Evolutionary conservation across 345 rosid genomes (phyloP).

Genomic region (Aquilaria malaccensis): DNA sequence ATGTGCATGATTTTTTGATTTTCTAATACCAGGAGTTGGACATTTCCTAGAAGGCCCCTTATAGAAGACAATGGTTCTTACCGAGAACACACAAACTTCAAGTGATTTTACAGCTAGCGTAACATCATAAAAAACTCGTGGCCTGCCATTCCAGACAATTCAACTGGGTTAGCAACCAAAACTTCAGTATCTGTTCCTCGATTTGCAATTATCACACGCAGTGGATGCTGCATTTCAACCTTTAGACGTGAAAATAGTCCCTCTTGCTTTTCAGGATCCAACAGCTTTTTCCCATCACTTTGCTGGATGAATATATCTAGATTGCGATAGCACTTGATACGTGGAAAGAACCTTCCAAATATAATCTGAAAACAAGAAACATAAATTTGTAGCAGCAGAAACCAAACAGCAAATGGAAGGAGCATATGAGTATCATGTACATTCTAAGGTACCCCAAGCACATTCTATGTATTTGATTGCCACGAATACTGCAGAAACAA

Average conservation of each 20-base stretch:
- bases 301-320: slow-evolving; percentile 77
- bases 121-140: slow-evolving; percentile 77
- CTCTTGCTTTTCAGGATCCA: slow-evolving; percentile 55
- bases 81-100: slow-evolving; percentile 78
- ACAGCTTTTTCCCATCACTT: slow-evolving; percentile 63
- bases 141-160: slow-evolving; percentile 80
- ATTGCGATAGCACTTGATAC: slow-evolving; percentile 43
- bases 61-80: slow-evolving; percentile 19
- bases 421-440: background rate
- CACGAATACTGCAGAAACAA: no score
- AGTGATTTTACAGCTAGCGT: slow-evolving; percentile 64
- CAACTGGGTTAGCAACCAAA: slow-evolving; percentile 83
- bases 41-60: no score
- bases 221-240: slow-evolving; percentile 80
- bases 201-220: slow-evolving; percentile 59
- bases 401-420: slow-evolving; percentile 3
- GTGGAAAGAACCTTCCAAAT: slow-evolving; percentile 65
- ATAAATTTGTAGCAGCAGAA: background rate
- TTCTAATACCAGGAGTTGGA: no score
- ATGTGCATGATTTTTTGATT: no score
- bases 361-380: slow-evolving; percentile 35
- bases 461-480: background rate
- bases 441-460: background rate
- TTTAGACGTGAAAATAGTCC: slow-evolving; percentile 45
- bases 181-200: slow-evolving; percentile 72